phyloP scores from a whole-genome alignment of 2,329 filamentous ascomycete species.

The Fusarium anthophilum region DNA sequence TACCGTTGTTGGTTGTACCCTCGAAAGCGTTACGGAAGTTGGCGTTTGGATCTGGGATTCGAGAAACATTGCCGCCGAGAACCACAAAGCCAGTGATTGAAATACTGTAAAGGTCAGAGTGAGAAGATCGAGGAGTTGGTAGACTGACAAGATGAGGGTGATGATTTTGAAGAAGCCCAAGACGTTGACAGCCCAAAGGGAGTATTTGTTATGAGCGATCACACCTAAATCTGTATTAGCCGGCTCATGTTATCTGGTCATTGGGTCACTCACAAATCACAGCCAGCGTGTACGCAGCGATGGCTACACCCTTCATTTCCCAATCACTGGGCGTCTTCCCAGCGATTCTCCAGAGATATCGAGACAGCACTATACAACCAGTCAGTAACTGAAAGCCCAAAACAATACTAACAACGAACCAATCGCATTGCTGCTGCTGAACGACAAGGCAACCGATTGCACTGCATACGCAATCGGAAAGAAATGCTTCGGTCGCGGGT shows the following conservation, averaged over 20 bases:
- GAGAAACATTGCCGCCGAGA: conserved; percentile 52
- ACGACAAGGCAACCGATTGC: conserved; percentile 70
- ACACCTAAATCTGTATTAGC: conserved; percentile 52
- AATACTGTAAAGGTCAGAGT: conserved; percentile 43
- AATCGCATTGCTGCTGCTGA: conserved; percentile 72
- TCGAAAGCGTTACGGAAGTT: conserved; percentile 51
- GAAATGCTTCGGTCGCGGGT: conserved; percentile 69
- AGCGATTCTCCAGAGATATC: conserved; percentile 69
- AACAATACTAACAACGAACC: neutral
- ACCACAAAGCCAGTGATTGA: conserved; percentile 70
- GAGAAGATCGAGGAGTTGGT: conserved; percentile 49
- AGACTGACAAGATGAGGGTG: conserved; percentile 63
- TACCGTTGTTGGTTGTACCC: conserved; percentile 49
- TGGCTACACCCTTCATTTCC: conserved; percentile 73
- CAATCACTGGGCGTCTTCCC: conserved; percentile 62
- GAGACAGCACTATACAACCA: conserved; percentile 59
- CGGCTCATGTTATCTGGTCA: accelerated
- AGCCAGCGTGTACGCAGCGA: conserved; percentile 70
- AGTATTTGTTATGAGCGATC: conserved; percentile 65
- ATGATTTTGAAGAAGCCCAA: conserved; percentile 68
- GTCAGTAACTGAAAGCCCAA: neutral
- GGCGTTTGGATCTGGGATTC: conserved; percentile 44
- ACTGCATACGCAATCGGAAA: conserved; percentile 72
- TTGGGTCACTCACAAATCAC: neutral
- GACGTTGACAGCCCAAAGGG: conserved; percentile 63